Evolutionary conservation across 495 filamentous ascomycete genomes (phyloP).

Genomic region (Daldinia bambusicola): DNA sequence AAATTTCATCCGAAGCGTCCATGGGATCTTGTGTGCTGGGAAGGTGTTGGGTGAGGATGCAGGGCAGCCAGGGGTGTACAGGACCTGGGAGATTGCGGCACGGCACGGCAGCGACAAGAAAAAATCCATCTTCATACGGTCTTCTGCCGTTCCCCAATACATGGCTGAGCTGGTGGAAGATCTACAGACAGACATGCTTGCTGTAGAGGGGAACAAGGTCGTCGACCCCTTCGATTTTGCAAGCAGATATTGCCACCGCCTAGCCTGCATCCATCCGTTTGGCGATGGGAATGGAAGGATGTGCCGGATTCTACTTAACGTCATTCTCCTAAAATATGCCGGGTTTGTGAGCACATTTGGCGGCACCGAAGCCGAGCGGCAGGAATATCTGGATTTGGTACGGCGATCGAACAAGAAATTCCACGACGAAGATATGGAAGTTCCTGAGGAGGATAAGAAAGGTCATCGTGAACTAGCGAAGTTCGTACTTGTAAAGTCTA

Average conservation of each 20-base stretch:
- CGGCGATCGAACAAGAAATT: conserved; percentile 30
- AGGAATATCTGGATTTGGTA: conserved; percentile 41
- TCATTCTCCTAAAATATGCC: conserved; percentile 48
- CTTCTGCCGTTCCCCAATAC: conserved; percentile 41
- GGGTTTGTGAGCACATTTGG: conserved; percentile 33
- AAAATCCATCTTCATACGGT: conserved; percentile 44
- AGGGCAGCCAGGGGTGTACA: conserved; percentile 35
- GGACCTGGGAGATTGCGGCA: conserved; percentile 38
- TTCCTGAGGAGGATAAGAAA: conserved; percentile 31
- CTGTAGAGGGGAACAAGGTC: neutral
- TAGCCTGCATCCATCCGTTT: conserved; percentile 54
- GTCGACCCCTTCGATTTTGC: conserved; percentile 49
- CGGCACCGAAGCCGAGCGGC: conserved; percentile 29
- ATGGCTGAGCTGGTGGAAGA: conserved; percentile 50
- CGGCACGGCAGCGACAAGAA: conserved; percentile 39
- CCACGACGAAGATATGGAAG: conserved; percentile 43
- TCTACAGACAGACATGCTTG: conserved; percentile 34
- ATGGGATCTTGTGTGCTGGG: conserved; percentile 44
- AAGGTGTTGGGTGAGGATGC: conserved; percentile 29
- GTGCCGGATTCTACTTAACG: conserved; percentile 51
- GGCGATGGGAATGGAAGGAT: conserved; percentile 54
- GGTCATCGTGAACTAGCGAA: conserved; percentile 30
- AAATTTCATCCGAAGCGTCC: conserved; percentile 47
- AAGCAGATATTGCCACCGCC: conserved; percentile 45
- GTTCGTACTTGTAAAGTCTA: conserved; percentile 25